These are phyloP conservation scores for Colletotrichum lindemuthianum DNA, from an alignment of 2,329 filamentous ascomycete genomes.

Conservation along the genomic window DNA sequence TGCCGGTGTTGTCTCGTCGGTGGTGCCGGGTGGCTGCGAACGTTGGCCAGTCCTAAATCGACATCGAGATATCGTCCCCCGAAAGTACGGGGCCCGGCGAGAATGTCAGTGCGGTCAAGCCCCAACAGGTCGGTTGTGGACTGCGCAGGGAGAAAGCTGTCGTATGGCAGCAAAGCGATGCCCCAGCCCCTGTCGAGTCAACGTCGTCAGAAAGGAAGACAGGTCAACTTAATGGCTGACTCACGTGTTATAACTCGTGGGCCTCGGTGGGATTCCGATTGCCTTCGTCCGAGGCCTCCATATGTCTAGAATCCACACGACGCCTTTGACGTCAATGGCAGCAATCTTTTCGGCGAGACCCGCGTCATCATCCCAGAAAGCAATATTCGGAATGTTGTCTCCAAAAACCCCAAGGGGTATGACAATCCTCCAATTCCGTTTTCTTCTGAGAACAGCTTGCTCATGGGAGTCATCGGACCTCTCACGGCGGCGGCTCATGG, in stretches of 20 bases:
- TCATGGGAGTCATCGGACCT: slow-evolving; percentile 42
- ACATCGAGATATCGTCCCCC: slow-evolving; percentile 30
- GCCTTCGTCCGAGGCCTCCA: slow-evolving; percentile 50
- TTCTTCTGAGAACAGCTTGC: slow-evolving; percentile 51
- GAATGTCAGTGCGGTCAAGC: slow-evolving; percentile 11
- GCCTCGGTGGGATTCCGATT: slow-evolving; percentile 27
- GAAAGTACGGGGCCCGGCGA: slow-evolving; percentile 9
- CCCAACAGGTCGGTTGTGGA: slow-evolving; percentile 21
- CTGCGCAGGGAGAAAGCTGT: slow-evolving; percentile 52
- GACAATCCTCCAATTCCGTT: slow-evolving; percentile 61
- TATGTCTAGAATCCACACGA: slow-evolving; percentile 61
- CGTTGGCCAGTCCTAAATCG: slow-evolving; percentile 17
- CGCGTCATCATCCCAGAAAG: slow-evolving; percentile 56
- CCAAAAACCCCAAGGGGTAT: slow-evolving; percentile 52
- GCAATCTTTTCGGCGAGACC: slow-evolving; percentile 61
- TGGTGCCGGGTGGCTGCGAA: slow-evolving; percentile 32
- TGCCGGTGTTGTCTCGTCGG: slow-evolving; percentile 12
- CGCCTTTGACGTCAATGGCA: slow-evolving; percentile 61
- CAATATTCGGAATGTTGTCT: slow-evolving; percentile 63
- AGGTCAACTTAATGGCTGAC: not conserved
- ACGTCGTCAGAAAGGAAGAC: slow-evolving; percentile 3
- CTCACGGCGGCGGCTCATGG: slow-evolving; percentile 34
- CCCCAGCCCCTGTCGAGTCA: slow-evolving; percentile 56
- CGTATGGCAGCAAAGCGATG: slow-evolving; percentile 56
- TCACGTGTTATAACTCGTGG: slow-evolving; percentile 28